phyloP scores from a whole-genome alignment of 75 land plant genomes.

The Pseudotsuga menziesii region DNA sequence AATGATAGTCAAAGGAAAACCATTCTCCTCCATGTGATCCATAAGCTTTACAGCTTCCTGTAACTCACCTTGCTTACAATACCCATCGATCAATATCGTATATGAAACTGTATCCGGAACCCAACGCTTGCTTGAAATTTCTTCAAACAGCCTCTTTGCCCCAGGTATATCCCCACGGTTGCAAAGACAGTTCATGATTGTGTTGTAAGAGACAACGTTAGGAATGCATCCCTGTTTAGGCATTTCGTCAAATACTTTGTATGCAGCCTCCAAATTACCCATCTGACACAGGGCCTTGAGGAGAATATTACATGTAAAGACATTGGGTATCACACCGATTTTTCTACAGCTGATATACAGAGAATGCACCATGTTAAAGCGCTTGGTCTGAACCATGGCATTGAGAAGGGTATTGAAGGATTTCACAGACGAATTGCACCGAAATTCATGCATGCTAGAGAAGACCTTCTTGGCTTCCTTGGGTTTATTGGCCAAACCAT shows the following conservation, averaged over 20 bases:
- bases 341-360: slow-evolving; percentile 28
- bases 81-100: slow-evolving; percentile 59
- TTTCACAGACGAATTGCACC: slow-evolving; percentile 24
- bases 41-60: slow-evolving; percentile 50
- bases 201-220: slow-evolving; percentile 54
- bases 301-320: slow-evolving; percentile 45
- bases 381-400: slow-evolving; percentile 46
- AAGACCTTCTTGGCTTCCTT: slow-evolving; percentile 32
- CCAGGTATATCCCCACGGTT: slow-evolving; percentile 30
- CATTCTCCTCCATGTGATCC: slow-evolving; percentile 67
- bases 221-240: slow-evolving; percentile 51
- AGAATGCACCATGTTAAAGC: slow-evolving; percentile 20
- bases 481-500: slow-evolving; percentile 43
- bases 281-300: slow-evolving; percentile 47
- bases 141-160: slow-evolving; percentile 42
- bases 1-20: slow-evolving; percentile 43
- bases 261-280: slow-evolving; percentile 31
- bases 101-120: slow-evolving; percentile 51
- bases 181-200: slow-evolving; percentile 37
- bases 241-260: slow-evolving; percentile 59
- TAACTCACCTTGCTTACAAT: slow-evolving; percentile 39
- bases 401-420: slow-evolving; percentile 52
- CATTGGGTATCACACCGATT: slow-evolving; percentile 51
- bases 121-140: slow-evolving; percentile 50
- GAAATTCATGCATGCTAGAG: slow-evolving; percentile 21